phyloP scores from a whole-genome alignment of 345 rosid species.

The Eucalyptus rudis region DNA sequence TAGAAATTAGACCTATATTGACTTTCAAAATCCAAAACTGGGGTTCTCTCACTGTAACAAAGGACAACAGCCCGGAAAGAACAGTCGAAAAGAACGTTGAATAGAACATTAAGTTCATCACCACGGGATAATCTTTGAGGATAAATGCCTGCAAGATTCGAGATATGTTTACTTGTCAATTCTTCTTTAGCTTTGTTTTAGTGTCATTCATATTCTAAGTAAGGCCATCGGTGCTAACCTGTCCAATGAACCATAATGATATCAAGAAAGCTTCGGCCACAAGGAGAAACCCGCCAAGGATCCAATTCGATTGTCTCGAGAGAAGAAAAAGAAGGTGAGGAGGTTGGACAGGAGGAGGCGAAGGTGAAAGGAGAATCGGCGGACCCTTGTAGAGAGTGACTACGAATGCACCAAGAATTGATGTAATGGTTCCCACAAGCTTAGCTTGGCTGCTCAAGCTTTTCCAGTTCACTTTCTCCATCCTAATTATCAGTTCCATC shows the following conservation, averaged over 20 bases:
- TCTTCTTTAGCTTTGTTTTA: neutral
- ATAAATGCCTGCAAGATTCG: neutral
- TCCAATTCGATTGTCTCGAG: neutral
- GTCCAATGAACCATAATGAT: neutral
- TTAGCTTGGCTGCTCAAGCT: conserved; percentile 6
- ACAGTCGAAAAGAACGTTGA: neutral
- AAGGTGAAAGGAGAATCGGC: neutral
- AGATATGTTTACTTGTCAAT: neutral
- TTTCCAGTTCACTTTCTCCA: conserved; percentile 3
- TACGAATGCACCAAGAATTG: conserved; percentile 4
- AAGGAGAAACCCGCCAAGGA: conserved; percentile 1
- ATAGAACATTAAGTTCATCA: neutral
- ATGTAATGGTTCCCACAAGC: conserved; percentile 1
- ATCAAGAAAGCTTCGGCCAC: neutral
- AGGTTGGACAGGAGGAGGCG: neutral
- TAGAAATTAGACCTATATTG: neutral
- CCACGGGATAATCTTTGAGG: neutral
- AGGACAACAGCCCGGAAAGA: neutral
- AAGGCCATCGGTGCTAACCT: neutral
- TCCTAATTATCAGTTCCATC: neutral
- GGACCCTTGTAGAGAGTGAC: conserved; percentile 7
- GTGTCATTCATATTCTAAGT: neutral
- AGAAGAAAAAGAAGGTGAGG: neutral
- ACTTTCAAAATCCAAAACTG: neutral
- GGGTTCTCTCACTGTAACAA: neutral